Evolutionary conservation across 768 basidiomycete genomes (phyloP).

Genomic region (Lanmaoa pseudosensibilis): DNA sequence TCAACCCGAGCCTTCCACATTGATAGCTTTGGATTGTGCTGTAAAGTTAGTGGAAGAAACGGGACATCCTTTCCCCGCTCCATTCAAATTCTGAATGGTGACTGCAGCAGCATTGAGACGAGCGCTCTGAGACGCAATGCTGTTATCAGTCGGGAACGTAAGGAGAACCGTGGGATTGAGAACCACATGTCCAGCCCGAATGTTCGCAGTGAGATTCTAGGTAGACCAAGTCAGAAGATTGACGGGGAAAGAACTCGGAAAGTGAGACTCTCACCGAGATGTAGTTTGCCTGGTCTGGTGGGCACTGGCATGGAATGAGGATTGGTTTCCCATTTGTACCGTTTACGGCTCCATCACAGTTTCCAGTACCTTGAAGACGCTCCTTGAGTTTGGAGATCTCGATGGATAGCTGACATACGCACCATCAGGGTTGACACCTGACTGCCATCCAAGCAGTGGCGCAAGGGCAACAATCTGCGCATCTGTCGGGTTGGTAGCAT

Average conservation of each 20-base stretch:
- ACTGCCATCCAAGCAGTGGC: conserved; percentile 53
- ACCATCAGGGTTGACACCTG: conserved; percentile 63
- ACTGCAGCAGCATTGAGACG: conserved; percentile 60
- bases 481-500: conserved; percentile 19
- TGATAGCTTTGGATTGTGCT: conserved; percentile 35
- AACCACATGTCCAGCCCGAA: conserved; percentile 41
- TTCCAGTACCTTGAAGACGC: conserved; percentile 32
- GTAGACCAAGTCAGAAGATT: not conserved
- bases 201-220: conserved; percentile 40
- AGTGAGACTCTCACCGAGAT: conserved; percentile 19
- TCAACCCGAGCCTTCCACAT: conserved; percentile 11
- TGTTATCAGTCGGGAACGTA: conserved; percentile 46
- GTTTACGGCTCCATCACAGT: conserved; percentile 38
- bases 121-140: conserved; percentile 38
- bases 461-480: conserved; percentile 44
- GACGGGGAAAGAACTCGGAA: not conserved
- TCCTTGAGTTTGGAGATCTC: not conserved
- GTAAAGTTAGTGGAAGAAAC: conserved; percentile 59
- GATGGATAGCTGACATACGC: conserved; percentile 19
- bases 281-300: conserved; percentile 28
- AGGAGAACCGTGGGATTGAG: conserved; percentile 41
- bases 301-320: conserved; percentile 38
- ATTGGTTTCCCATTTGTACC: conserved; percentile 32
- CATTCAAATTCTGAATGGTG: conserved; percentile 70
- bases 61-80: conserved; percentile 67